Evolutionary conservation across 176 grass and related monocot species (phyloP).

Genomic region (Carex pumila): DNA sequence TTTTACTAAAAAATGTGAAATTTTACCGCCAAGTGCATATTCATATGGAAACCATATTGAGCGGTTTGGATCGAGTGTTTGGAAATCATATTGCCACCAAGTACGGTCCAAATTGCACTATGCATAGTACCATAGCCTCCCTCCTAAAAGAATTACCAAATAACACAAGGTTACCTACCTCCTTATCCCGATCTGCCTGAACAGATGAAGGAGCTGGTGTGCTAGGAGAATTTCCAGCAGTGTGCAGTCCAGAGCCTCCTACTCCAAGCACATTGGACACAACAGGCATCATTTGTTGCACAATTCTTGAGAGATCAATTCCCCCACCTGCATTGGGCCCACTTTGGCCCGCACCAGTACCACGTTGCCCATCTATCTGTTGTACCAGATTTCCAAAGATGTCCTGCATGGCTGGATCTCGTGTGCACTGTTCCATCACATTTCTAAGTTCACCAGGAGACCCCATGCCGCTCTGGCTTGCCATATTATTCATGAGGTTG

Average conservation of each 20-base stretch:
- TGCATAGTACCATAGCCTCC: too few relatives aligned
- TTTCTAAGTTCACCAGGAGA: slow-evolving; percentile 47
- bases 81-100: too few relatives aligned
- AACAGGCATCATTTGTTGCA: slow-evolving; percentile 90
- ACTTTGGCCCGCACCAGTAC: slow-evolving; percentile 40
- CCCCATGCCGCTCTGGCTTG: slow-evolving; percentile 47
- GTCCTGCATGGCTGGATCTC: slow-evolving; percentile 48
- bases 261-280: slow-evolving; percentile 70
- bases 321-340: slow-evolving; percentile 17
- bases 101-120: too few relatives aligned
- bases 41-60: too few relatives aligned
- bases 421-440: slow-evolving; percentile 67
- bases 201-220: slow-evolving; percentile 11
- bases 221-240: slow-evolving; percentile 23
- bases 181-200: not conserved
- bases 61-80: too few relatives aligned
- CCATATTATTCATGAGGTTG: slow-evolving; percentile 58
- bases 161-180: slow-evolving; percentile 42
- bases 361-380: slow-evolving; percentile 54
- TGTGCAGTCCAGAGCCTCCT: slow-evolving; percentile 16
- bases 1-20: too few relatives aligned
- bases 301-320: slow-evolving; percentile 77
- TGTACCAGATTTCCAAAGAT: slow-evolving; percentile 62
- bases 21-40: too few relatives aligned
- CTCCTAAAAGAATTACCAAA: not conserved